Conservation (phyloP, 2,329 filamentous ascomycete species). For the Alternaria arborescens region DNA sequence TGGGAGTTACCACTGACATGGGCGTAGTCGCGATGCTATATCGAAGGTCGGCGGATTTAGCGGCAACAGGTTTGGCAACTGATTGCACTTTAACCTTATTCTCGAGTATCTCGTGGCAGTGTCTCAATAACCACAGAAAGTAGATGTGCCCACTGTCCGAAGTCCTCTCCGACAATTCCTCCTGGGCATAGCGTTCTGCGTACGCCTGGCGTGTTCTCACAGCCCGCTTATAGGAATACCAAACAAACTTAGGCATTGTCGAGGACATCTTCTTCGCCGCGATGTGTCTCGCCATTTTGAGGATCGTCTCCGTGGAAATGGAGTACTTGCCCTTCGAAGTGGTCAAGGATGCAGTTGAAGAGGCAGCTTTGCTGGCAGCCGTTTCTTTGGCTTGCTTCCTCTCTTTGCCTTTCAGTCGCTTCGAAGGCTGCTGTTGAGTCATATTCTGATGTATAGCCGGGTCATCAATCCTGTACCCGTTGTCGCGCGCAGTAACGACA, state of each 20-base stretch:
- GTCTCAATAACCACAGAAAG: slow-evolving; percentile 3
- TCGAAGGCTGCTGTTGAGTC: background rate
- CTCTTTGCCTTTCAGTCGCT: background rate
- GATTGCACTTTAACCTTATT: slow-evolving; percentile 1
- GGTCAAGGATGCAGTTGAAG: background rate
- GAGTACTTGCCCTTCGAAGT: background rate
- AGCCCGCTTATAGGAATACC: slow-evolving; percentile 4
- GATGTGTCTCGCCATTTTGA: background rate
- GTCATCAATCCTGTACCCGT: background rate
- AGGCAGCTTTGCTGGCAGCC: background rate
- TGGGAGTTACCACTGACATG: background rate
- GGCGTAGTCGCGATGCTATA: background rate
- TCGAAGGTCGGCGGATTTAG: background rate
- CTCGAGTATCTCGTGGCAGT: background rate
- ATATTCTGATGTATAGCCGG: background rate
- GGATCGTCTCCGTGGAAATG: background rate
- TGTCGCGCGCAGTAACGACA: background rate
- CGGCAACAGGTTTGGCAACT: background rate
- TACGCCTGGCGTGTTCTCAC: slow-evolving; percentile 2
- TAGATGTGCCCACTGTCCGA: background rate
- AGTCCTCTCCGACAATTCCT: background rate
- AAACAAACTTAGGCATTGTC: slow-evolving; percentile 6
- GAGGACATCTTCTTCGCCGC: background rate
- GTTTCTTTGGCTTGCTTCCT: background rate
- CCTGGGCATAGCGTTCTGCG: background rate